A percentile compares a stretch with the other conserved stretches of the same genome.
These are phyloP conservation scores for Ogataea methylovora DNA, from an alignment of 805 yeast genomes.

Conservation along the genomic window DNA sequence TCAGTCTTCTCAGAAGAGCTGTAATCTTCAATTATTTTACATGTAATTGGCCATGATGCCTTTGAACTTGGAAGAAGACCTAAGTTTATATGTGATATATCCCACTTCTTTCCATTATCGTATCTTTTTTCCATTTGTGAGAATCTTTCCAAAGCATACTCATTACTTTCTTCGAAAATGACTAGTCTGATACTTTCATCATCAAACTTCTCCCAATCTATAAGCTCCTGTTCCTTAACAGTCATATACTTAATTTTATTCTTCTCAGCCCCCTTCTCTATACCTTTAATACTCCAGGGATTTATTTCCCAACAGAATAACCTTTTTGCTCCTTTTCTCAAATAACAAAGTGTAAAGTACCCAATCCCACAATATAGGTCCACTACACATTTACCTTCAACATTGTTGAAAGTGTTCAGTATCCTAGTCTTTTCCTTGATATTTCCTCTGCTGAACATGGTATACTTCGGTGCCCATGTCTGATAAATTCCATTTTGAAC, in stretches of 20 bases:
- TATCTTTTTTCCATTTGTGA: constrained; percentile 6
- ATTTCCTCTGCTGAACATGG: constrained; percentile 87
- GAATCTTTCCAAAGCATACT: constrained; percentile 36
- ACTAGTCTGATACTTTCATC: constrained; percentile 26
- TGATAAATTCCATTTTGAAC: constrained; percentile 71
- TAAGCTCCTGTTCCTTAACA: constrained; percentile 19
- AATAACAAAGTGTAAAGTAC: constrained; percentile 67
- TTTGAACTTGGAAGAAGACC: constrained; percentile 73
- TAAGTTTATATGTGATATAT: constrained; percentile 57
- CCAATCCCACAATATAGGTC: constrained; percentile 86
- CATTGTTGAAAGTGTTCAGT: constrained; percentile 30
- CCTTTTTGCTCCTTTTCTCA: constrained; percentile 41
- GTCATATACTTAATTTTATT: constrained; percentile 35
- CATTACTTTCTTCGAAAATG: constrained; percentile 62
- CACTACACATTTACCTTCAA: constrained; percentile 38
- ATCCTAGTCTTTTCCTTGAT: constrained; percentile 73
- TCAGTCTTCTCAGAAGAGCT: constrained; percentile 3
- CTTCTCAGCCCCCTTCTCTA: constrained; percentile 42
- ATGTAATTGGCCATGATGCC: constrained; percentile 50
- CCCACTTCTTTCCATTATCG: constrained; percentile 4
- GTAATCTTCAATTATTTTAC: constrained; percentile 12
- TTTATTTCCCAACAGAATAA: constrained; percentile 78
- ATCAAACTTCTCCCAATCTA: constrained; percentile 14
- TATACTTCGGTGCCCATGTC: constrained; percentile 76
- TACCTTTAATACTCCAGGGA: constrained; percentile 77